Conservation (phyloP, 2,329 filamentous ascomycete genomes). For the Aspergillus proliferans region DNA sequence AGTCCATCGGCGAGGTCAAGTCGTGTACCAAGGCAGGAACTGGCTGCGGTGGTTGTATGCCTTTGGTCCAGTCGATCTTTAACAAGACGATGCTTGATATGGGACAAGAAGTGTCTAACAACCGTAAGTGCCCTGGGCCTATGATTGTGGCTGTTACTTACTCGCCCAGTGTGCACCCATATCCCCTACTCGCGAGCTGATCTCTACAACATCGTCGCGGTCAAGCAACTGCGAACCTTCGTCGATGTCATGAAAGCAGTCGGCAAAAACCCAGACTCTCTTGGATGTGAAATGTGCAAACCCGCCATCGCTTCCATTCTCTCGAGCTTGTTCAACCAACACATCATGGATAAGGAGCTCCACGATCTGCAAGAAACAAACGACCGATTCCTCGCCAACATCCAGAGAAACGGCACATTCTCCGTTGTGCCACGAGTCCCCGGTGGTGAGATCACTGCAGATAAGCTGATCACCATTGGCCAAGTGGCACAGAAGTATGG, state of each 20-base stretch:
- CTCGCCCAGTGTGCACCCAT: slow-evolving; percentile 62
- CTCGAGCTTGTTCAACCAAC: slow-evolving; percentile 73
- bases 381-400: slow-evolving; percentile 80
- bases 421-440: slow-evolving; percentile 78
- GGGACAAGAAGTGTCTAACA: slow-evolving; percentile 81
- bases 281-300: slow-evolving; percentile 83
- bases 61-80: slow-evolving; percentile 82
- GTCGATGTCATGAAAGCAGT: slow-evolving; percentile 70
- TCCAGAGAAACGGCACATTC: slow-evolving; percentile 86
- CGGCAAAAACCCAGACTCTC: slow-evolving; percentile 63
- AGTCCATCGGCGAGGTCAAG: slow-evolving; percentile 75
- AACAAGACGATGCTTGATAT: slow-evolving; percentile 79
- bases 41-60: slow-evolving; percentile 85
- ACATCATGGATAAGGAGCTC: slow-evolving; percentile 65
- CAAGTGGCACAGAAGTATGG: slow-evolving; percentile 77
- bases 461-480: slow-evolving; percentile 77
- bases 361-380: slow-evolving; percentile 86
- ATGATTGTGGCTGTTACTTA: slow-evolving; percentile 4
- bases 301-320: slow-evolving; percentile 76
- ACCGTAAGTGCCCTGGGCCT: slow-evolving; percentile 36
- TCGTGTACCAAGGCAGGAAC: slow-evolving; percentile 87
- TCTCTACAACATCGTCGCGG: slow-evolving; percentile 81
- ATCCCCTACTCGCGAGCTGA: slow-evolving; percentile 79
- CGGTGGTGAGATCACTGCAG: slow-evolving; percentile 80
- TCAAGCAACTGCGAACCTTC: slow-evolving; percentile 69